Base-by-base conservation (phyloP, 1,284 basidiomycete genomes). In the Cutaneotrichosporon arboriforme region DNA sequence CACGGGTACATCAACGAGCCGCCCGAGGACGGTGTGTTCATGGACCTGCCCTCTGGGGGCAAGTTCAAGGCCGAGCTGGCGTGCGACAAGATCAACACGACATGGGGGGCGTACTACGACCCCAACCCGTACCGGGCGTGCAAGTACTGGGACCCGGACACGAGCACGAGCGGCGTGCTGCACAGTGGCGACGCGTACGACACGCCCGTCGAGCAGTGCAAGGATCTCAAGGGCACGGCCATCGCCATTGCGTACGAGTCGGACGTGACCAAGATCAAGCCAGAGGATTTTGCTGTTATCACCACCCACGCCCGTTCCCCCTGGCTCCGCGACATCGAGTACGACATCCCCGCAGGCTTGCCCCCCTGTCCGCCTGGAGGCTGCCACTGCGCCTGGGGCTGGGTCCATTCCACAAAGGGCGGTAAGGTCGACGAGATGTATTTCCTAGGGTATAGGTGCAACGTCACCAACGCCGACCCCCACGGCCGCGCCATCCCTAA, bases 321-420 rank as follows among this genome's bases (percentile, higher is more conserved):
- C 0, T 88, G 83, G 84, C 75, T 75, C 40, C 77, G 82, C 21
- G 54, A 66, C 20, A 86, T 84, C 15, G 77, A 80, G 46, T 88
- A 86, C 63, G 62, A 78, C 48, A 70, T 88, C 20, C 86, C 86
- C 0, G 77, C 72, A 13, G 70, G 73, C 14, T 83, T 88, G 79
- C 86, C 86, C 0, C 75, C 81, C 17, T 88, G 86, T 65, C 83
- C 84, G 0, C 66, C 79, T 1, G 81, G 79, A 12, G 81, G 81
- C 33, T 88, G 86, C 66, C 80, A 77, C 20, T 87, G 86, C 68
- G 79, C 82, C 5, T 88, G 81, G 77, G 83, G 83, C 67, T 89
- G 86, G 86, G 81, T 85, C 22, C 39, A 68, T 65, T 43, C 47
- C 45, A 31, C 26, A 5, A 4, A 63, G 59, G 26, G 26, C 15